phyloP scores from a whole-genome alignment of 2,329 filamentous ascomycete genomes.

The Penicillium nordicum region DNA sequence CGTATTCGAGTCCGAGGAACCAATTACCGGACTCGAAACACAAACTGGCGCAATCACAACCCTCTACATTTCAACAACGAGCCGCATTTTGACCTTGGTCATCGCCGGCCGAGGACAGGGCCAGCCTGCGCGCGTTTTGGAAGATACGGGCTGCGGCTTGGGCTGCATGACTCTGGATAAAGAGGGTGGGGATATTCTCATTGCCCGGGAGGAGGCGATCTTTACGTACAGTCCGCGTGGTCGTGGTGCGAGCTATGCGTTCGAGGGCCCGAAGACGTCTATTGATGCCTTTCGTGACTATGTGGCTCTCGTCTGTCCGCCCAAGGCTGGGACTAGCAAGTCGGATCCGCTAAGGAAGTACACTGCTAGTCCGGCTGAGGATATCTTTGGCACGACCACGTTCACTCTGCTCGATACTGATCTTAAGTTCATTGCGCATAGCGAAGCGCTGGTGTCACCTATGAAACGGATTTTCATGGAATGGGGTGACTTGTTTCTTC shows the following conservation, averaged over 20 bases:
- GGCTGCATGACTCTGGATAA: slow-evolving; percentile 90
- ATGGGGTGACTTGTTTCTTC: slow-evolving; percentile 89
- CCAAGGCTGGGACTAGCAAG: slow-evolving; percentile 53
- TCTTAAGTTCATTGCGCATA: slow-evolving; percentile 83
- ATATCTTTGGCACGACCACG: slow-evolving; percentile 79
- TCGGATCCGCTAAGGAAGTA: slow-evolving; percentile 68
- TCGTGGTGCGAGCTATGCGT: slow-evolving; percentile 81
- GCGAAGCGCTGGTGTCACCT: slow-evolving; percentile 76
- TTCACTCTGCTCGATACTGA: slow-evolving; percentile 92
- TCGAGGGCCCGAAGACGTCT: slow-evolving; percentile 83
- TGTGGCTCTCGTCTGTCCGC: slow-evolving; percentile 79
- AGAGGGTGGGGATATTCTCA: slow-evolving; percentile 75
- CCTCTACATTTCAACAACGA: slow-evolving; percentile 88
- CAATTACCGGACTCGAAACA: slow-evolving; percentile 86
- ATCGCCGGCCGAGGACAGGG: slow-evolving; percentile 88
- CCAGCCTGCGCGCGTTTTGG: slow-evolving; percentile 79
- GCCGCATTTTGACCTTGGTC: slow-evolving; percentile 77
- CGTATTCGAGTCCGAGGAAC: slow-evolving; percentile 94
- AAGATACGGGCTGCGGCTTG: slow-evolving; percentile 86
- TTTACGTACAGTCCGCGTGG: slow-evolving; percentile 89
- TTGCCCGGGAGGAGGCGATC: slow-evolving; percentile 92
- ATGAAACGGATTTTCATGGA: slow-evolving; percentile 77
- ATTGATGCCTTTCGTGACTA: slow-evolving; percentile 80
- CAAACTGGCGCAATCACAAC: slow-evolving; percentile 63
- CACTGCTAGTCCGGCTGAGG: slow-evolving; percentile 67